Conservation (phyloP, 129 eudicot species). For the Helianthus annuus region DNA sequence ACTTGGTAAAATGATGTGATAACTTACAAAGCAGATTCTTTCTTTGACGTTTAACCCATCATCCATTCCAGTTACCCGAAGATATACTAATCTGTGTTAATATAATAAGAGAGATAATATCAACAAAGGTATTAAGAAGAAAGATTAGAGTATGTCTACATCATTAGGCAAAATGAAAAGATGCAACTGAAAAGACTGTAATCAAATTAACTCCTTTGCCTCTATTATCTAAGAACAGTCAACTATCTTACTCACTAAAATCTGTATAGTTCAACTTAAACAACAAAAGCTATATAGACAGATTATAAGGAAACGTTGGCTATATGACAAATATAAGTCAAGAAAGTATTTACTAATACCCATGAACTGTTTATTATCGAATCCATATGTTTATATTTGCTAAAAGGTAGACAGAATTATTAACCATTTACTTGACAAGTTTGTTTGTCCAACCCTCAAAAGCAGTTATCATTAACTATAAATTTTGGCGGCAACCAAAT, state of each 20-base stretch:
- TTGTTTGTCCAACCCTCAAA: constrained; percentile 10
- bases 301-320: not conserved
- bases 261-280: not conserved
- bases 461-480: constrained; percentile 12
- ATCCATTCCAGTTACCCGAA: constrained; percentile 87
- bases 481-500: not conserved
- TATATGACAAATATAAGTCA: not conserved
- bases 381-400: not conserved
- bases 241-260: not conserved
- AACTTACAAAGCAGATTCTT: constrained; percentile 78
- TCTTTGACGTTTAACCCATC: constrained; percentile 86
- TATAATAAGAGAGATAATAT: constrained; percentile 1
- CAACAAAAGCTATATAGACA: not conserved
- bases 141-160: constrained; percentile 17
- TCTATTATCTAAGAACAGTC: constrained; percentile 3
- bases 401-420: not conserved
- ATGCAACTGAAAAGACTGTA: not conserved
- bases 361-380: too few species aligned
- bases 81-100: constrained; percentile 72
- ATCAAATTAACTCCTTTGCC: not conserved
- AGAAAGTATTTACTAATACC: not conserved
- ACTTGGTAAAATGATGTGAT: constrained; percentile 10
- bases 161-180: constrained; percentile 8
- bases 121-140: not conserved
- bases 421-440: constrained; percentile 20